A percentile compares a stretch with the other conserved stretches of the same genome.
Conservation (phyloP, 31 red algal genomes). For the Endocladia muricata region DNA sequence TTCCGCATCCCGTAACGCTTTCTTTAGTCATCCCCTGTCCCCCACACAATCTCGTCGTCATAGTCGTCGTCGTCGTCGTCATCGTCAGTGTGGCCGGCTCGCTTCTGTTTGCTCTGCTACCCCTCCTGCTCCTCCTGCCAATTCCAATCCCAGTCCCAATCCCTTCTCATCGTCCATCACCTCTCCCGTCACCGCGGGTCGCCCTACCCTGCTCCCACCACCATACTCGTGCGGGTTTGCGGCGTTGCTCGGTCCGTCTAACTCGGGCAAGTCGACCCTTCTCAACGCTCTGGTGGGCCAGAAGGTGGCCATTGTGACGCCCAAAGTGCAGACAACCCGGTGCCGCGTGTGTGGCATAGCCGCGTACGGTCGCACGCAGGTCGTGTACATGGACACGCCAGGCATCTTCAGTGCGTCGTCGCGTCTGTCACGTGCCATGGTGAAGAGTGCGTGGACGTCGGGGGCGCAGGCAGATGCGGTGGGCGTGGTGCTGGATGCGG, state of each 20-base stretch:
- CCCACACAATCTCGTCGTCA: not conserved
- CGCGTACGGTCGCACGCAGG: constrained; percentile 61
- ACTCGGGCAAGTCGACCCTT: constrained; percentile 99
- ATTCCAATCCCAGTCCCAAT: not conserved
- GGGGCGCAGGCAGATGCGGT: constrained; percentile 75
- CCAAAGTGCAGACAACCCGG: constrained; percentile 96
- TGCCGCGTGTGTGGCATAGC: constrained; percentile 78
- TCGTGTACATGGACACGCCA: constrained; percentile 90
- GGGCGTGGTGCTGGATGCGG: constrained; percentile 74
- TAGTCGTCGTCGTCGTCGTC: too few species aligned
- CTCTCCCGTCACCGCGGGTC: constrained; percentile 7
- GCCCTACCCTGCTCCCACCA: not conserved
- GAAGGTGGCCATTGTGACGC: constrained; percentile 95
- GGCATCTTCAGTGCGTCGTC: constrained; percentile 78
- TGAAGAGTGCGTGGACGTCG: constrained; percentile 74
- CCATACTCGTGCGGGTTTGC: constrained; percentile 78
- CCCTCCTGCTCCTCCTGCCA: not conserved
- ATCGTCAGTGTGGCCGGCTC: not conserved
- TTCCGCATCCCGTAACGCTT: not conserved
- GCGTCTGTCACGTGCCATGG: constrained; percentile 90
- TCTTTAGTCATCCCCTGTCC: not conserved
- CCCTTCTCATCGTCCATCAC: not conserved
- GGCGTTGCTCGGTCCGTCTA: constrained; percentile 88
- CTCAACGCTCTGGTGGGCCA: constrained; percentile 85
- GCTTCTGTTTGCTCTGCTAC: not conserved